Evolutionary conservation across 768 basidiomycete genomes (phyloP).

Genomic region (Suillus alpinus): DNA sequence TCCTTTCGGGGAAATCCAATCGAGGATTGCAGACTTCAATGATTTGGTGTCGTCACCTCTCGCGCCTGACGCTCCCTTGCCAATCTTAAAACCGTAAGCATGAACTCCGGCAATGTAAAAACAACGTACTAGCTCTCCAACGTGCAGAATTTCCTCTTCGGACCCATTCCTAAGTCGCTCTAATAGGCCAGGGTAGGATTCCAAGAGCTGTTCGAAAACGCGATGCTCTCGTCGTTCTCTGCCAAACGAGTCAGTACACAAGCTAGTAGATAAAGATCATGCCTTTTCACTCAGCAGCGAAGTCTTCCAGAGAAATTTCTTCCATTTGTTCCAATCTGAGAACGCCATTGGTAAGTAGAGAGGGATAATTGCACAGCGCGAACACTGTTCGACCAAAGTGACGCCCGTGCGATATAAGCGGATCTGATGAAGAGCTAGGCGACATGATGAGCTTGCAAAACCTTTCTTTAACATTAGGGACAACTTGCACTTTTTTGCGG

Average conservation of each 20-base stretch:
- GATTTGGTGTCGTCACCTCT: constrained; percentile 6
- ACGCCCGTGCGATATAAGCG: not conserved
- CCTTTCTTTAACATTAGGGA: too few relatives aligned
- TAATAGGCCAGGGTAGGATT: constrained; percentile 1
- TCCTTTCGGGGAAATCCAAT: constrained; percentile 18
- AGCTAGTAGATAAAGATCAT: not conserved
- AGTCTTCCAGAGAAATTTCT: not conserved
- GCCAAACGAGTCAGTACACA: not conserved
- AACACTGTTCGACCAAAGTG: not conserved
- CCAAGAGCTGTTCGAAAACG: constrained; percentile 1
- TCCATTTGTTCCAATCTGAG: not conserved
- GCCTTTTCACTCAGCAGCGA: not conserved
- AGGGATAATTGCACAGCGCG: not conserved
- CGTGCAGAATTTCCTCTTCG: constrained; percentile 1
- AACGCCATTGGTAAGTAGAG: not conserved
- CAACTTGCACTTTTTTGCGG: not conserved
- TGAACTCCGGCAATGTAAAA: not conserved
- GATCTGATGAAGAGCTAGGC: not conserved
- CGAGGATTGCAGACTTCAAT: constrained; percentile 13
- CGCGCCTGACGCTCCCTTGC: constrained; percentile 1
- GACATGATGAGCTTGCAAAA: too few relatives aligned
- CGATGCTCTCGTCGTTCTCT: constrained; percentile 5
- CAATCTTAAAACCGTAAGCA: not conserved
- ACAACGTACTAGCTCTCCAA: not conserved
- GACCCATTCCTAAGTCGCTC: not conserved